A percentile compares a stretch with the other conserved stretches of the same genome.
These are phyloP conservation scores for Bathelium albidoporum DNA, from an alignment of 495 filamentous ascomycete species.

Conservation along the genomic window DNA sequence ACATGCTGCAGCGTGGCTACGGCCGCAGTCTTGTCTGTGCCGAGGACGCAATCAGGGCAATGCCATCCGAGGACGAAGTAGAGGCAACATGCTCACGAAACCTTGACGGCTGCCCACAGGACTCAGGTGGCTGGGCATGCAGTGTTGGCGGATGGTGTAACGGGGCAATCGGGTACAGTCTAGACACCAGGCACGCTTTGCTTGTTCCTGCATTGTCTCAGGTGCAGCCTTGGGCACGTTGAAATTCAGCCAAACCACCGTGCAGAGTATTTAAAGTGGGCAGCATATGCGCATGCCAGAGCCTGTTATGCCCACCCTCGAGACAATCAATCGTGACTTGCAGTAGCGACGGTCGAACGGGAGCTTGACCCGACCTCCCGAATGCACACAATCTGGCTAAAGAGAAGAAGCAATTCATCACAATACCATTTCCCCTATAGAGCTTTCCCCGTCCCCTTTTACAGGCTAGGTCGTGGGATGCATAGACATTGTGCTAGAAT, in stretches of 20 bases:
- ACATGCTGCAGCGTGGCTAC: background rate
- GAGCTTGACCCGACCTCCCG: background rate
- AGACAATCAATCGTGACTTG: background rate
- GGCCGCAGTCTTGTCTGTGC: background rate
- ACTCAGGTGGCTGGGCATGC: background rate
- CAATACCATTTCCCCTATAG: background rate
- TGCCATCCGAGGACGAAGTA: background rate
- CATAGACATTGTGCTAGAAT: background rate
- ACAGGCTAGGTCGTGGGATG: background rate
- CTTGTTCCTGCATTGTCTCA: background rate
- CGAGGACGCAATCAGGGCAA: background rate
- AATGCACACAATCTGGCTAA: slow-evolving; percentile 2
- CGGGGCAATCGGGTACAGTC: no score
- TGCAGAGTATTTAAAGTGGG: background rate
- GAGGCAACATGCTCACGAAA: no score
- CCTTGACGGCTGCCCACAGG: no score
- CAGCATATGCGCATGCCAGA: no score
- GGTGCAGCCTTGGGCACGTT: background rate
- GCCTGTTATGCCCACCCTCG: no score
- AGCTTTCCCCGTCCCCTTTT: background rate
- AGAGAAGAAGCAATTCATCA: background rate
- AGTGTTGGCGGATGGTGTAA: no score
- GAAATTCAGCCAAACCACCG: background rate
- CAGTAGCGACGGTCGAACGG: slow-evolving; percentile 1
- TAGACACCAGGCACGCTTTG: no score